These are phyloP conservation scores for Colletotrichum godetiae DNA, from an alignment of 2,329 filamentous ascomycete genomes.

Conservation along the genomic window DNA sequence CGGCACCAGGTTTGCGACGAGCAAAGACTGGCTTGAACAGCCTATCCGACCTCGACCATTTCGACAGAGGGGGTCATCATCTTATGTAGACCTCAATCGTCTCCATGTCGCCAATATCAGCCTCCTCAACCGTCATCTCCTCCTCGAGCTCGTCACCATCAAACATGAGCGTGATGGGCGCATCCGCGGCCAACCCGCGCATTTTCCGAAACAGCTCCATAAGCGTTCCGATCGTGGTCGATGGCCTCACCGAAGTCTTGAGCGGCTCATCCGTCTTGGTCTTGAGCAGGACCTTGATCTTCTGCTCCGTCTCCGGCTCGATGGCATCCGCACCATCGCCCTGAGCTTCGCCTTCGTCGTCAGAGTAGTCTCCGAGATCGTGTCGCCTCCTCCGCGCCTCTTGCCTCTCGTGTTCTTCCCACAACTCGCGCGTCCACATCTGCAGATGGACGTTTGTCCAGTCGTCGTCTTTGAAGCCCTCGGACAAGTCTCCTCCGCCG, in stretches of 20 bases:
- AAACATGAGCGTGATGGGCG: slow-evolving; percentile 72
- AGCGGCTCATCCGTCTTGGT: slow-evolving; percentile 61
- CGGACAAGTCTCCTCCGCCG: slow-evolving; percentile 38
- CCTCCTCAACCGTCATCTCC: slow-evolving; percentile 69
- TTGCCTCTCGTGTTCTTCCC: slow-evolving; percentile 58
- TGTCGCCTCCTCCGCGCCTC: slow-evolving; percentile 60
- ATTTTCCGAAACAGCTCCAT: slow-evolving; percentile 69
- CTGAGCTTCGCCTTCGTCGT: slow-evolving; percentile 39
- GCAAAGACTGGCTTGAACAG: neutral
- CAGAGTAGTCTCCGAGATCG: slow-evolving; percentile 54
- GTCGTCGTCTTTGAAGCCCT: slow-evolving; percentile 58
- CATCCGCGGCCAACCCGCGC: slow-evolving; percentile 61
- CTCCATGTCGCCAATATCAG: slow-evolving; percentile 81
- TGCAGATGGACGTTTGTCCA: slow-evolving; percentile 77
- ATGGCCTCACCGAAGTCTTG: slow-evolving; percentile 61
- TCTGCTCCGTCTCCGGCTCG: slow-evolving; percentile 44
- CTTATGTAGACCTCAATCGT: slow-evolving; percentile 78
- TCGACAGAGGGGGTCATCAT: neutral
- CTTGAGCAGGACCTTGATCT: slow-evolving; percentile 65
- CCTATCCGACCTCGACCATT: neutral
- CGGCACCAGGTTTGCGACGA: too few relatives aligned
- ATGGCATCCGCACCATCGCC: slow-evolving; percentile 37
- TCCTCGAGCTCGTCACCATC: slow-evolving; percentile 80
- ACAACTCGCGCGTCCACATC: slow-evolving; percentile 78
- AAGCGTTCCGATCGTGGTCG: slow-evolving; percentile 72